Evolutionary conservation across 2,329 filamentous ascomycete species (phyloP).

Genomic region (Ophiostoma perfectum): DNA sequence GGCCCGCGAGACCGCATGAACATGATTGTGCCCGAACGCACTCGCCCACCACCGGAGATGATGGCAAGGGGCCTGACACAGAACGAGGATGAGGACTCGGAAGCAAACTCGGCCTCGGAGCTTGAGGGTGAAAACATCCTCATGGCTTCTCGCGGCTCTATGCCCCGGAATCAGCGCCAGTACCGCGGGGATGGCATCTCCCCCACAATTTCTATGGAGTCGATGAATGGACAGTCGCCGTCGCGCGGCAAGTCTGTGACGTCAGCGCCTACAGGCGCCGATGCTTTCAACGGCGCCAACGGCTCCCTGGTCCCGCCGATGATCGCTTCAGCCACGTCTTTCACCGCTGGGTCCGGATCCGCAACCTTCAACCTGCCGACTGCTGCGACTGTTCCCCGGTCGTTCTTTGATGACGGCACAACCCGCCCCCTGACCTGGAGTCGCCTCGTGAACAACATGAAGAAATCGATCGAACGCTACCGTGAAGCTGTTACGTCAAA

Average conservation of each 20-base stretch:
- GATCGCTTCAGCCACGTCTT: conserved; percentile 47
- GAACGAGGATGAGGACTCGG: conserved; percentile 87
- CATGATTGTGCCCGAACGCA: conserved; percentile 81
- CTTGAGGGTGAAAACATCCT: conserved; percentile 71
- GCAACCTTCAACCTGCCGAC: conserved; percentile 53
- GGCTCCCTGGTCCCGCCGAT: neutral
- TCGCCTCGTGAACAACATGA: conserved; percentile 86
- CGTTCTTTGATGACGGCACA: conserved; percentile 86
- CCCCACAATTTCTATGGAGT: conserved; percentile 86
- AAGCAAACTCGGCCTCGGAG: conserved; percentile 76
- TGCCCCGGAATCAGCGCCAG: conserved; percentile 62
- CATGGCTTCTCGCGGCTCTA: conserved; percentile 61
- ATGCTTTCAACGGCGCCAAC: conserved; percentile 43
- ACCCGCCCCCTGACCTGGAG: conserved; percentile 82
- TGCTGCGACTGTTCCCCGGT: conserved; percentile 62
- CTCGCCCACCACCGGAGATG: conserved; percentile 82
- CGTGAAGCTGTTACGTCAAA: conserved; percentile 80
- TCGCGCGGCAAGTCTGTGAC: conserved; percentile 34
- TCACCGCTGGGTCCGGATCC: conserved; percentile 41
- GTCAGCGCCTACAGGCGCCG: conserved; percentile 47
- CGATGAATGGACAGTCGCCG: conserved; percentile 66
- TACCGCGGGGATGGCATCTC: conserved; percentile 65
- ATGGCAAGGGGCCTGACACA: conserved; percentile 77
- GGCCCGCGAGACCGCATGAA: conserved; percentile 87
- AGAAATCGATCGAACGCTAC: conserved; percentile 81